A percentile compares a stretch with the other conserved stretches of the same genome.
phyloP scores from a whole-genome alignment of 208 protist genomes.

The Wallacemonas rigidus region DNA sequence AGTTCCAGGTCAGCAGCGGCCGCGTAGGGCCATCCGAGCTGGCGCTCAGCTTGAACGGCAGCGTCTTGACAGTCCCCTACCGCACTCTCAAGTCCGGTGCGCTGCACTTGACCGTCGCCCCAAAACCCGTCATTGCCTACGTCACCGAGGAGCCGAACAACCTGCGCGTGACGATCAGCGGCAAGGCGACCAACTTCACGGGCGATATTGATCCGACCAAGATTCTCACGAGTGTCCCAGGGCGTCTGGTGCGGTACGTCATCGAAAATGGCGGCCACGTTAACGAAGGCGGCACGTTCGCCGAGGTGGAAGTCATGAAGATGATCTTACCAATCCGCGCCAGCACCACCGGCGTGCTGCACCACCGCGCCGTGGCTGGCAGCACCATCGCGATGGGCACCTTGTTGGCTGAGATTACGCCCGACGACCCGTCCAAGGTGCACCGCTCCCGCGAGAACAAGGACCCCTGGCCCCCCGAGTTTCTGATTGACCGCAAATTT shows the following conservation, averaged over 20 bases:
- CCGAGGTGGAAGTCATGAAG: slow-evolving; percentile 99
- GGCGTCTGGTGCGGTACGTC: slow-evolving; percentile 96
- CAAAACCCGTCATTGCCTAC: slow-evolving; percentile 89
- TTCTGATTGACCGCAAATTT: slow-evolving; percentile 49
- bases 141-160: slow-evolving; percentile 91
- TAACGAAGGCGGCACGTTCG: slow-evolving; percentile 83
- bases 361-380: slow-evolving; percentile 81
- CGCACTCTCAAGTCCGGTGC: slow-evolving; percentile 82
- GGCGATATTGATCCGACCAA: slow-evolving; percentile 96
- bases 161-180: slow-evolving; percentile 91
- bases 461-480: slow-evolving; percentile 64
- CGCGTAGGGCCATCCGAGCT: slow-evolving; percentile 54
- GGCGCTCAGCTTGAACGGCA: slow-evolving; percentile 77
- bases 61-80: slow-evolving; percentile 68
- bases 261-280: slow-evolving; percentile 93
- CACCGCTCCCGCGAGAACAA: slow-evolving; percentile 50
- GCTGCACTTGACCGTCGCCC: slow-evolving; percentile 74
- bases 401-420: slow-evolving; percentile 91
- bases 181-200: slow-evolving; percentile 90
- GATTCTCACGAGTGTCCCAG: slow-evolving; percentile 91
- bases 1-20: slow-evolving; percentile 77
- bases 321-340: slow-evolving; percentile 96
- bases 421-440: slow-evolving; percentile 93
- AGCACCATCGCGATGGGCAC: slow-evolving; percentile 93
- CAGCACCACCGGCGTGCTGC: slow-evolving; percentile 74